phyloP scores from a whole-genome alignment of 2,329 filamentous ascomycete species.

The Calonectria hongkongensis region DNA sequence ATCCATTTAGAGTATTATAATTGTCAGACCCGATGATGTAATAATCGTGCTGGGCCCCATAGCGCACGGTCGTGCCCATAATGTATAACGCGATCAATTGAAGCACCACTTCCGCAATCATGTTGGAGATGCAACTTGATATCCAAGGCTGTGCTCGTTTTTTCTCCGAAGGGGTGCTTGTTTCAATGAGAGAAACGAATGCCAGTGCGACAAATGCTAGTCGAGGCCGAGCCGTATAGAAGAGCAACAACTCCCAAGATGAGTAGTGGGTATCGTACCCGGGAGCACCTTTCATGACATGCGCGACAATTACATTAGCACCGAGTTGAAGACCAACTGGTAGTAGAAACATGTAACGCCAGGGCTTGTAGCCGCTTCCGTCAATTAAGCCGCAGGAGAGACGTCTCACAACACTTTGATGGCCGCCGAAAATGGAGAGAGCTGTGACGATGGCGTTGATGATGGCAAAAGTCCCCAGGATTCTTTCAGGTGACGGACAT shows the following conservation, averaged over 20 bases:
- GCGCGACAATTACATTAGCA: not conserved
- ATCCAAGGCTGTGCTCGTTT: not conserved
- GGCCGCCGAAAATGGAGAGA: not conserved
- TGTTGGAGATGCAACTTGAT: constrained; percentile 9
- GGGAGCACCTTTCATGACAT: not conserved
- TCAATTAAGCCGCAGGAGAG: not conserved
- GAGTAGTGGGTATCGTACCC: constrained; percentile 8
- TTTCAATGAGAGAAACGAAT: not conserved
- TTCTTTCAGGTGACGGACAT: not conserved
- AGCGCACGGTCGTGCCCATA: not conserved
- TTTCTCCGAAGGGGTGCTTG: not conserved
- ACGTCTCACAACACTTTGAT: not conserved
- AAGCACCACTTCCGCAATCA: not conserved
- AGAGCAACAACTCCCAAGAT: constrained; percentile 1
- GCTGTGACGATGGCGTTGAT: not conserved
- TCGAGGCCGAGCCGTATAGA: constrained; percentile 4
- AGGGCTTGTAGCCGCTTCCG: not conserved
- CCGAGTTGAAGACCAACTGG: not conserved
- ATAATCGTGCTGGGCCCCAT: not conserved
- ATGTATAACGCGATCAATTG: not conserved
- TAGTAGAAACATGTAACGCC: constrained; percentile 6
- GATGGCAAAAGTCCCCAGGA: not conserved
- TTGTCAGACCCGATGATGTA: not conserved
- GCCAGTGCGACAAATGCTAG: not conserved
- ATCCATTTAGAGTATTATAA: not conserved